Conservation (phyloP, 768 basidiomycete species). For the Melanogaster broomeanus region DNA sequence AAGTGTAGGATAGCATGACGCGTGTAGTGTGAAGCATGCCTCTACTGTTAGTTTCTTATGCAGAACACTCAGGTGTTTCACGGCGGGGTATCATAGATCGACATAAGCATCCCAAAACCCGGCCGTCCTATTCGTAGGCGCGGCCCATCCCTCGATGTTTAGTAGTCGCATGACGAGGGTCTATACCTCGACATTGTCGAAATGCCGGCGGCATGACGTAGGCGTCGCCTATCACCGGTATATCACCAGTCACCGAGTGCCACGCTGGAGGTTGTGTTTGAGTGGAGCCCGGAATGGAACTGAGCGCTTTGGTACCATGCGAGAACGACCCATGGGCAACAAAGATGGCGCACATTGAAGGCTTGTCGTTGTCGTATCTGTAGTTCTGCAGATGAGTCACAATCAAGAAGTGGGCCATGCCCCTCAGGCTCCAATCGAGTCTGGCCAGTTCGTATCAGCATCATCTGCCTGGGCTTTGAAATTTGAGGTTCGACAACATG, state of each 20-base stretch:
- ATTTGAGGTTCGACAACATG: constrained; percentile 20
- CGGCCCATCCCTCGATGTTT: constrained; percentile 56
- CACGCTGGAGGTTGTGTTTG: constrained; percentile 35
- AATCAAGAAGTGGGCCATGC: no score
- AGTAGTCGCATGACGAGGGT: constrained; percentile 77
- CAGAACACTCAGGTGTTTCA: no score
- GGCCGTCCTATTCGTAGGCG: constrained; percentile 71
- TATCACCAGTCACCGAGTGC: no score
- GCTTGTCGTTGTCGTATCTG: constrained; percentile 82
- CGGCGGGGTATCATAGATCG: constrained; percentile 6
- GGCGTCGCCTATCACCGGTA: constrained; percentile 40
- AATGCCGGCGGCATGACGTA: constrained; percentile 81
- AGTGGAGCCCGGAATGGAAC: constrained; percentile 37
- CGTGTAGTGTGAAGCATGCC: no score
- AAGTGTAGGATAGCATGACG: no score
- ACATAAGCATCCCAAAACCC: constrained; percentile 88
- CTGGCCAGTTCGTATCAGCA: constrained; percentile 20
- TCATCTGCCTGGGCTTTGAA: constrained; percentile 14
- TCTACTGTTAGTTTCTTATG: no score
- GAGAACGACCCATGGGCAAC: constrained; percentile 92
- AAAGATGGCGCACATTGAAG: constrained; percentile 86
- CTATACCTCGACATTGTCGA: constrained; percentile 85
- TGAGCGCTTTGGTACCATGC: constrained; percentile 53
- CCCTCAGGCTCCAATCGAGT: constrained; percentile 2
- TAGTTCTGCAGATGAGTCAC: constrained; percentile 70